Conservation (phyloP, 768 basidiomycete genomes). For the Trametes maxima region DNA sequence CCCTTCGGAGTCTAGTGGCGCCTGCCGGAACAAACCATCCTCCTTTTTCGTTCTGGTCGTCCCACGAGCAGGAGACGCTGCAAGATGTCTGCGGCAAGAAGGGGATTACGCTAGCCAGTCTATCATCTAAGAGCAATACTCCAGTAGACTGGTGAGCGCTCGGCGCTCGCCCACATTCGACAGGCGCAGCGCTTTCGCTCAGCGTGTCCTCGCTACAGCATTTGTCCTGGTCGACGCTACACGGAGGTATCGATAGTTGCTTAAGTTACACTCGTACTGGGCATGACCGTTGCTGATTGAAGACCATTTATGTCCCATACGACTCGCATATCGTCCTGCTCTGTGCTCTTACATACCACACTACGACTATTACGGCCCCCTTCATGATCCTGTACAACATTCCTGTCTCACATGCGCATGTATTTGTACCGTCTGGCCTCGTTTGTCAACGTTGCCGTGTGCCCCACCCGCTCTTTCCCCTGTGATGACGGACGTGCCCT, state of each 20-base stretch:
- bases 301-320: too few relatives aligned
- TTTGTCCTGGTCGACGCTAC: too few relatives aligned
- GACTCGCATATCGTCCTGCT: too few relatives aligned
- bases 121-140: background rate
- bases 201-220: background rate
- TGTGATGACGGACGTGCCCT: background rate
- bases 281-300: too few relatives aligned
- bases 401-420: background rate
- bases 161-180: too few relatives aligned
- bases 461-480: background rate
- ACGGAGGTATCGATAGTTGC: too few relatives aligned
- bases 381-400: background rate
- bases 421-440: background rate
- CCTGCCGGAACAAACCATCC: constrained; percentile 44
- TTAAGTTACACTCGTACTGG: too few relatives aligned
- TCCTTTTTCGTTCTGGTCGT: constrained; percentile 43
- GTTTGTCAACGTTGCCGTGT: background rate
- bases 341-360: too few relatives aligned
- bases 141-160: background rate
- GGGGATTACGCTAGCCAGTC: constrained; percentile 9
- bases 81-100: constrained; percentile 27
- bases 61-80: constrained; percentile 22
- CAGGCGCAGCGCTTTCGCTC: too few relatives aligned
- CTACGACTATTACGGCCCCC: background rate
- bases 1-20: constrained; percentile 39